Evolutionary conservation across 208 protist genomes (phyloP), one percentile per base, ranked within the genome.

Genomic region (Leishmania turanica): DNA sequence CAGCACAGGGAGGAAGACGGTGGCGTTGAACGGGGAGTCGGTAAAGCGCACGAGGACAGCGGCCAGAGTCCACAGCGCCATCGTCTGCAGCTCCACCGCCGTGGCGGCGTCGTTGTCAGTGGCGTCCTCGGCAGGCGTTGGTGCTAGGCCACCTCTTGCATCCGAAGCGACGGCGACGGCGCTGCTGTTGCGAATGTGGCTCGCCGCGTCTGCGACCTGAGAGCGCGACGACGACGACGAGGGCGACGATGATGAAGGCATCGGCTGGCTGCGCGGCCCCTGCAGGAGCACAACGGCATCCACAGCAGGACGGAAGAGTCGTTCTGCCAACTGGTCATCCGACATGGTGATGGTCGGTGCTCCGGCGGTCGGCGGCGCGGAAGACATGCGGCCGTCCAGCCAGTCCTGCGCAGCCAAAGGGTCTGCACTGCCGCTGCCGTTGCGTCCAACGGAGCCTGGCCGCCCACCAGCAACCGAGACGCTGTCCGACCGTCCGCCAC

Each of bases 1-100:
- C 3, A 96, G 78, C 53, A 90, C 49, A 21, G 93, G 90, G 15
- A 96, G 75, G 77, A 90, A 93, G 13, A 71, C 79, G 31, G 86
- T 81, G 21, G 85, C 80, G 75, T 95, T 93, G 58, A 96, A 89
- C 5, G 83, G 56, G n/a, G 75, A 68, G n/a, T 87, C 85, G 21
- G 85, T 56, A 83, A 95, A 96, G 42, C 93, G 93, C 58, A 84
- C 80, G 1, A 96, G 84, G 40, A 88, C 78, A 17, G 90, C 78
- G 2, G 87, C 76, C 42, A 95, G 81, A 17, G 88, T 78, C 86
- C 84, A 89, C 66, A 95, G 72, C 40, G 82, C 84, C 15, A 77
- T 83, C 51, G 78, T 78, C 75, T 89, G 91, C 76, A 93, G 66
- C 58, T 90, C 86, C 62, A 82, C 56, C 19, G 71, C 53, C 66